A percentile compares a stretch with the other conserved stretches of the same genome.
Conservation (phyloP, 108 stramenopile species). For the Bacterosira constricta region DNA sequence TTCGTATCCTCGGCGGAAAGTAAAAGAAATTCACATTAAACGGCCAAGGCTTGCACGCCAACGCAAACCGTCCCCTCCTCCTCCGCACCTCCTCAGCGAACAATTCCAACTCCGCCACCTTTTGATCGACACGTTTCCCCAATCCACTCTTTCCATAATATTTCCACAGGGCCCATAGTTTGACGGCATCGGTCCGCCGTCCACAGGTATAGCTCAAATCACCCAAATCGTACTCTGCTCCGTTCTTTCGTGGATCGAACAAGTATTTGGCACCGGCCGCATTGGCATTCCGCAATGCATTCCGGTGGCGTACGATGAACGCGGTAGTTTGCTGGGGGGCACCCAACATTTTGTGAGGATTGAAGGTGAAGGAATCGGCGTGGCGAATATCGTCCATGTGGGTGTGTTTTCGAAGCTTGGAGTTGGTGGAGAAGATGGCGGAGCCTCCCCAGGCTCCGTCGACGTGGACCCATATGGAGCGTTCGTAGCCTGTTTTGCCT, state of each 20-base stretch:
- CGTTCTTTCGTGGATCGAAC: constrained; percentile 59
- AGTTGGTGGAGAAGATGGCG: constrained; percentile 52
- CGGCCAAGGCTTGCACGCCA: constrained; percentile 59
- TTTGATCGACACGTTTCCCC: constrained; percentile 41
- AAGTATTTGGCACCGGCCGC: constrained; percentile 56
- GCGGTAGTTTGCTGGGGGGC: constrained; percentile 62
- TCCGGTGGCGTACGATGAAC: constrained; percentile 45
- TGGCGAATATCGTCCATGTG: constrained; percentile 41
- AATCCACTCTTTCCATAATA: constrained; percentile 47
- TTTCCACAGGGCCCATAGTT: constrained; percentile 59
- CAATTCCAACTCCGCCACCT: constrained; percentile 36
- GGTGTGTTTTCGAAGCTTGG: constrained; percentile 23
- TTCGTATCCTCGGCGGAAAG: constrained; percentile 56
- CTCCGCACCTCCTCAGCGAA: constrained; percentile 32
- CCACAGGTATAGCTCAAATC: constrained; percentile 64
- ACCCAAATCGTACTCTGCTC: constrained; percentile 61
- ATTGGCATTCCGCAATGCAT: constrained; percentile 41
- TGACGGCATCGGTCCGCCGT: constrained; percentile 55
- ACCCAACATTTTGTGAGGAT: constrained; percentile 69
- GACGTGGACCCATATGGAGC: constrained; percentile 59
- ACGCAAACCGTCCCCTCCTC: constrained; percentile 35
- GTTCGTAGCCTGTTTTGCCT: background rate
- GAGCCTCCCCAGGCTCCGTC: constrained; percentile 68
- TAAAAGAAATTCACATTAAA: constrained; percentile 72
- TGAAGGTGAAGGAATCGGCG: constrained; percentile 63